Evolutionary conservation across 768 basidiomycete species (phyloP).

Genomic region (Amanita muscaria): DNA sequence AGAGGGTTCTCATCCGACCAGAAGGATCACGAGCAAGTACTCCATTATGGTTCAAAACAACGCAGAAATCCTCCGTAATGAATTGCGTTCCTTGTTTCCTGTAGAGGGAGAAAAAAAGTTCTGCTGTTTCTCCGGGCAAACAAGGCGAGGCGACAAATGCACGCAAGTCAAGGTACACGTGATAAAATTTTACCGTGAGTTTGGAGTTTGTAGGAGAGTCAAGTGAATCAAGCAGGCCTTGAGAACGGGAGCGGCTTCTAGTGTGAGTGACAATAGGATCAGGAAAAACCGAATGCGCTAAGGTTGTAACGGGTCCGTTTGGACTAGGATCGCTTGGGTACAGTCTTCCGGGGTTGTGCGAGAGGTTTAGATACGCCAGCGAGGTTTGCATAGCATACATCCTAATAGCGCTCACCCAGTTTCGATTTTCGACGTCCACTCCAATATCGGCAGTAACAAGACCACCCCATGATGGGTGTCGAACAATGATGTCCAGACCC

Average conservation of each 20-base stretch:
- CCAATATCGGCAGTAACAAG: slow-evolving; percentile 88
- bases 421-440: slow-evolving; percentile 68
- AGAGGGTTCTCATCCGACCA: slow-evolving; percentile 74
- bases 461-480: slow-evolving; percentile 86
- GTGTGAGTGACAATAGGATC: slow-evolving; percentile 36
- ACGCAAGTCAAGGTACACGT: slow-evolving; percentile 83
- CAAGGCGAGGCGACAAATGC: slow-evolving; percentile 91
- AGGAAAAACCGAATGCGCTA: slow-evolving; percentile 65
- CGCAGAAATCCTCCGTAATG: slow-evolving; percentile 90
- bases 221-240: slow-evolving; percentile 21
- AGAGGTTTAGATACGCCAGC: slow-evolving; percentile 66
- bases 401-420: slow-evolving; percentile 82
- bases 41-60: slow-evolving; percentile 86
- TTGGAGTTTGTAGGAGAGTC: slow-evolving; percentile 24
- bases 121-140: slow-evolving; percentile 84
- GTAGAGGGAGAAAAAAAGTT: slow-evolving; percentile 91
- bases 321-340: slow-evolving; percentile 33
- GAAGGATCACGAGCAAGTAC: slow-evolving; percentile 74
- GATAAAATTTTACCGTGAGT: slow-evolving; percentile 69
- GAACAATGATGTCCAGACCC: slow-evolving; percentile 90
- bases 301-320: slow-evolving; percentile 43
- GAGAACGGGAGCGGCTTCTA: slow-evolving; percentile 31
- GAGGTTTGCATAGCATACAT: slow-evolving; percentile 89
- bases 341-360: slow-evolving; percentile 32
- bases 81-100: slow-evolving; percentile 77